Evolutionary conservation across 169 alveolate species (phyloP).

Genomic region (Cystoisospora suis): DNA sequence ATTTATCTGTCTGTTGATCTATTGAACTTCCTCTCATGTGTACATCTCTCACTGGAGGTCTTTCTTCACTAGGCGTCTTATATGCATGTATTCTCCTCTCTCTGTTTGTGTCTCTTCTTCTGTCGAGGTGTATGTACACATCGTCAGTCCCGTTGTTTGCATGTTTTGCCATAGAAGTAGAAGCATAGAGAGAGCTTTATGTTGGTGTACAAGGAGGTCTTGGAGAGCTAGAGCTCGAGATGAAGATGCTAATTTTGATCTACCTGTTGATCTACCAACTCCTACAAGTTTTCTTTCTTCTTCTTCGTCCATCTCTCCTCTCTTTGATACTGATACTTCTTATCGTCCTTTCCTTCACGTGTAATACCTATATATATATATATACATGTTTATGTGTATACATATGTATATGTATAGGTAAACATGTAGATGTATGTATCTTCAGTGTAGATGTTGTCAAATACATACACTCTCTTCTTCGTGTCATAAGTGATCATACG

Average conservation of each 20-base stretch:
- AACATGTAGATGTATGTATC: too few species aligned
- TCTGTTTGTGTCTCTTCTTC: not conserved
- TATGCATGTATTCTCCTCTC: not conserved
- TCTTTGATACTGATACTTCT: slow-evolving; percentile 46
- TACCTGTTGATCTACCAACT: not conserved
- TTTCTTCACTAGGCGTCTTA: not conserved
- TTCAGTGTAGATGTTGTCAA: too few species aligned
- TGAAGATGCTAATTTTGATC: not conserved
- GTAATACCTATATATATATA: too few species aligned
- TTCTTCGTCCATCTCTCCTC: slow-evolving; percentile 72
- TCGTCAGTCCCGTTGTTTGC: not conserved
- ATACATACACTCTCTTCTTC: too few species aligned
- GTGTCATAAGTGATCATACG: too few species aligned
- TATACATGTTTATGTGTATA: too few species aligned
- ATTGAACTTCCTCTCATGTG: not conserved
- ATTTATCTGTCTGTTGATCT: not conserved
- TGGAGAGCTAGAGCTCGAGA: too few species aligned
- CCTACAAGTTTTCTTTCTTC: too few species aligned
- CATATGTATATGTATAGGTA: too few species aligned
- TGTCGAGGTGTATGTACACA: not conserved
- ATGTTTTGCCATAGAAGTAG: not conserved
- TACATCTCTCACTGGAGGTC: not conserved
- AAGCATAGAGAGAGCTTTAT: not conserved
- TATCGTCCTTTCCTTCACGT: not conserved
- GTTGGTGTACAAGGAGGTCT: not conserved